Evolutionary conservation across 2,329 filamentous ascomycete species (phyloP).

Genomic region (Bimuria novae-zelandiae): DNA sequence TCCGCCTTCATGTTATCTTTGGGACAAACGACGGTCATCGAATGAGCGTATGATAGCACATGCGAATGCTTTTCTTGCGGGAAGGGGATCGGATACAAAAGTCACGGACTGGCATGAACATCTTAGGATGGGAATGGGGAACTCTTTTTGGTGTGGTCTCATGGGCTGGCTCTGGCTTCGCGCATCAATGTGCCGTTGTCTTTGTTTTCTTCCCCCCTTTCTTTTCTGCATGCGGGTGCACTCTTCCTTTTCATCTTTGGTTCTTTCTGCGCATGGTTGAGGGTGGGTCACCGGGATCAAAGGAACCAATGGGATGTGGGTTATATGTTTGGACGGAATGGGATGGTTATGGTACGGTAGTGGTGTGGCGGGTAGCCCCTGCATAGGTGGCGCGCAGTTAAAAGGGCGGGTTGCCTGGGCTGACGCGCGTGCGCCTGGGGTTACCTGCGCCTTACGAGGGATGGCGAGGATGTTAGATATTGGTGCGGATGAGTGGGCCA

Average conservation of each 20-base stretch:
- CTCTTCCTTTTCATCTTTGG: conserved; percentile 9
- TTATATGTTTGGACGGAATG: neutral
- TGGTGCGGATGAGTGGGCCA: too few relatives aligned
- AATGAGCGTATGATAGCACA: conserved; percentile 36
- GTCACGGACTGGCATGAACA: conserved; percentile 34
- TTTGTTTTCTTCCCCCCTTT: conserved; percentile 16
- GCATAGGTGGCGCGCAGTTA: neutral
- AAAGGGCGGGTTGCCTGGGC: neutral
- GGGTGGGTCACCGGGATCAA: neutral
- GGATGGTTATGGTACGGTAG: neutral
- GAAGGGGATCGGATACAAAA: conserved; percentile 35
- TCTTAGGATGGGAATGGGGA: conserved; percentile 28
- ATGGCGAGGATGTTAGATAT: too few relatives aligned
- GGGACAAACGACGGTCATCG: conserved; percentile 23
- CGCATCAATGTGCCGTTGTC: conserved; percentile 34
- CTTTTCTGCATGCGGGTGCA: conserved; percentile 44
- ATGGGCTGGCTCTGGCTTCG: conserved; percentile 28
- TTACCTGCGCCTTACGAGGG: too few relatives aligned
- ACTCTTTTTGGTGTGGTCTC: conserved; percentile 21
- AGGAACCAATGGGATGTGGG: conserved; percentile 1
- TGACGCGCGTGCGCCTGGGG: neutral
- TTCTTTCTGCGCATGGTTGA: conserved; percentile 15
- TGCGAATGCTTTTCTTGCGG: conserved; percentile 27
- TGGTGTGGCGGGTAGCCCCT: neutral
- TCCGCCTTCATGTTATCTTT: conserved; percentile 32